Percentiles rank a stretch among this genome's conserved stretches.
phyloP scores from a whole-genome alignment of 345 rosid genomes.

The Eutrema yunnanense region DNA sequence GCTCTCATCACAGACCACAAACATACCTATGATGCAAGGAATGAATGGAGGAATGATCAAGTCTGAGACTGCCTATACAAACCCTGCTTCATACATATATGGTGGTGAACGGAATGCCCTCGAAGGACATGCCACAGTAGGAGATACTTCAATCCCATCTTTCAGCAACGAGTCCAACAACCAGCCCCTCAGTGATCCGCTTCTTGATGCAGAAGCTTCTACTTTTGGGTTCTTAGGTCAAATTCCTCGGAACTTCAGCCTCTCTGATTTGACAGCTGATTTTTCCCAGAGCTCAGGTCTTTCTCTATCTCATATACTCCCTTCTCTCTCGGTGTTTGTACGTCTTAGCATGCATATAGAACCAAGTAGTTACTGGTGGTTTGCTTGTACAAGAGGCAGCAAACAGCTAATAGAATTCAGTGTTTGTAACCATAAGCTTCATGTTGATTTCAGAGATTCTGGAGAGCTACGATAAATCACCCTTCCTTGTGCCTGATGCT shows the following conservation, averaged over 20 bases:
- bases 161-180: slow-evolving; percentile 73
- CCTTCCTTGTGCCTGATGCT: slow-evolving; percentile 53
- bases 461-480: slow-evolving; percentile 80
- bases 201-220: slow-evolving; percentile 67
- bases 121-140: slow-evolving; percentile 57
- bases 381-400: neutral
- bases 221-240: slow-evolving; percentile 72
- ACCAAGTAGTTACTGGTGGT: neutral
- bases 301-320: slow-evolving; percentile 7
- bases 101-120: slow-evolving; percentile 63
- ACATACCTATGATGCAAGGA: slow-evolving; percentile 68
- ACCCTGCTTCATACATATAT: slow-evolving; percentile 57
- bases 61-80: slow-evolving; percentile 69
- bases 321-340: neutral
- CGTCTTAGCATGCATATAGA: neutral
- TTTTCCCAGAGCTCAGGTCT: slow-evolving; percentile 91
- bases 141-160: slow-evolving; percentile 64
- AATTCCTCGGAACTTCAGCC: slow-evolving; percentile 84
- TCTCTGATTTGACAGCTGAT: slow-evolving; percentile 87
- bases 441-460: slow-evolving; percentile 54
- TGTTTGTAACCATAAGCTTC: slow-evolving; percentile 9
- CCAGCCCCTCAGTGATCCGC: slow-evolving; percentile 61
- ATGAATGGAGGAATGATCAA: slow-evolving; percentile 80
- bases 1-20: slow-evolving; percentile 63
- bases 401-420: neutral